A percentile compares a stretch with the other conserved stretches of the same genome.
phyloP scores from a whole-genome alignment of 2,329 filamentous ascomycete species.

The Pyrenophora graminea region DNA sequence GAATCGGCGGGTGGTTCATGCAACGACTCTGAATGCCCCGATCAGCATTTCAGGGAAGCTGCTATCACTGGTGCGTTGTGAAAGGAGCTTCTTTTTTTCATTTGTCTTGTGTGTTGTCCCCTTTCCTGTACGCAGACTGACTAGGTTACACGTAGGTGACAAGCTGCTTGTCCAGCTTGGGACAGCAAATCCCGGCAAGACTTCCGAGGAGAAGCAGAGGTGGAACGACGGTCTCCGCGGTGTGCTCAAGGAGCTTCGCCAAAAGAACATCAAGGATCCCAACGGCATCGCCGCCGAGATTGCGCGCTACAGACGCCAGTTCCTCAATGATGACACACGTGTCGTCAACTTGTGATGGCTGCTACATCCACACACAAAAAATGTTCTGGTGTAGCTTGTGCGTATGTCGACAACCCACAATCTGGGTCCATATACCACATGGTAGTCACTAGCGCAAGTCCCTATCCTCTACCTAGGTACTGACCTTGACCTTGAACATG shows the following conservation, averaged over 20 bases:
- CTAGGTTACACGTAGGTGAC: conserved; percentile 61
- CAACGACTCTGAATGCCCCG: conserved; percentile 72
- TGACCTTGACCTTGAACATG: conserved; percentile 12
- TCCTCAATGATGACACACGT: conserved; percentile 47
- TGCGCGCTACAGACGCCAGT: conserved; percentile 46
- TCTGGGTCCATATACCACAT: not conserved
- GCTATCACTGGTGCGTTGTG: conserved; percentile 71
- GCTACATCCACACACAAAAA: not conserved
- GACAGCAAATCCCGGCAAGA: conserved; percentile 64
- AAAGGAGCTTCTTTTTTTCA: conserved; percentile 19
- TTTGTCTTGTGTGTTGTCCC: conserved; percentile 30
- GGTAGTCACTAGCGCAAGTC: not conserved
- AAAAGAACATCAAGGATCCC: conserved; percentile 44
- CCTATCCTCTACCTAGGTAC: conserved; percentile 4
- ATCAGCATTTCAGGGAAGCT: conserved; percentile 80
- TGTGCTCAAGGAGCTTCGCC: conserved; percentile 45
- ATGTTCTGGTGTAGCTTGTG: not conserved
- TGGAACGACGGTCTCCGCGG: conserved; percentile 47
- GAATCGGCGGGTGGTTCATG: conserved; percentile 74
- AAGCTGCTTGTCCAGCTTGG: conserved; percentile 74
- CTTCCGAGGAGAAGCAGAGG: conserved; percentile 62
- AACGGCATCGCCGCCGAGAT: conserved; percentile 47
- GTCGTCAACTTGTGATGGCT: conserved; percentile 42
- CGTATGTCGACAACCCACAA: not conserved
- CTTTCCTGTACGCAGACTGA: conserved; percentile 47